phyloP scores from a whole-genome alignment of 225 moss, liverwort and hornwort species.

The Rhytidiadelphus loreus region DNA sequence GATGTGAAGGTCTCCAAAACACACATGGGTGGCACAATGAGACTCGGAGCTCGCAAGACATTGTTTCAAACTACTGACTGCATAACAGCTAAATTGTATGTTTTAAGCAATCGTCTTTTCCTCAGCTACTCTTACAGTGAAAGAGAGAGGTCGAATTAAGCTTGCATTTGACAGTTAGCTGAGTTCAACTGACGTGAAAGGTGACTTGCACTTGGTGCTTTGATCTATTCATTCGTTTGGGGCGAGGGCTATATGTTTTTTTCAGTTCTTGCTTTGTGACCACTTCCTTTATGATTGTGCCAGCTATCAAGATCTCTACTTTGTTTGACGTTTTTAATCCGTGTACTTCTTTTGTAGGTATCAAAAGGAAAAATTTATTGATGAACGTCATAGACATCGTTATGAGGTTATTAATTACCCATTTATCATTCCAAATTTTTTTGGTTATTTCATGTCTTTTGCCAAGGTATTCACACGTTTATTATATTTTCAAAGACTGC shows the following conservation, averaged over 20 bases:
- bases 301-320: not conserved
- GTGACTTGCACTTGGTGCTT: not conserved
- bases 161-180: not conserved
- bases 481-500: not conserved
- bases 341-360: conserved; percentile 23
- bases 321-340: not conserved
- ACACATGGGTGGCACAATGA: conserved; percentile 98
- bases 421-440: not conserved
- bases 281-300: not conserved
- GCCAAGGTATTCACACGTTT: not conserved
- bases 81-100: conserved; percentile 74
- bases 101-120: not conserved
- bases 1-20: conserved; percentile 72
- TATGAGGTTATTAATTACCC: conserved; percentile 47
- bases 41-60: conserved; percentile 85
- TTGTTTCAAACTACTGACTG: conserved; percentile 60
- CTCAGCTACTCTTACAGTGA: not conserved
- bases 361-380: conserved; percentile 45
- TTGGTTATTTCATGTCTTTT: not conserved
- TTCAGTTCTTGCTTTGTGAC: not conserved
- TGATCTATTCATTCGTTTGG: not conserved
- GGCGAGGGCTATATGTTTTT: not conserved
- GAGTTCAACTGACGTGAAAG: not conserved
- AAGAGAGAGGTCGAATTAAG: not conserved
- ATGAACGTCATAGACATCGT: conserved; percentile 93